phyloP scores from a whole-genome alignment of 768 basidiomycete genomes.

The Piloderma croceum region DNA sequence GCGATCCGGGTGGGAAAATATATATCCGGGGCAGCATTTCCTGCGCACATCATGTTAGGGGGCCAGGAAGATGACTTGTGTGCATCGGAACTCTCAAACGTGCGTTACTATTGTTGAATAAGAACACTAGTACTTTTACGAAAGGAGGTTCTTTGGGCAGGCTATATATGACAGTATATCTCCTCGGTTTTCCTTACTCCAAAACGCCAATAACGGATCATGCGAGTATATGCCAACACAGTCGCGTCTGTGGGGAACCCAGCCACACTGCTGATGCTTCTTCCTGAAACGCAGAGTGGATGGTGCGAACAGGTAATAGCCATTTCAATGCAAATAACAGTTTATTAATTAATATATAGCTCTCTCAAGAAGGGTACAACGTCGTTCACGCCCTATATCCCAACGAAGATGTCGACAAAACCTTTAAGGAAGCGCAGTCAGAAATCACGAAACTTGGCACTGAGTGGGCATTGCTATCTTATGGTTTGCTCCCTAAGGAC shows the following conservation, averaged over 20 bases:
- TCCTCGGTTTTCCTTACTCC: no score
- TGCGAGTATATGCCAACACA: constrained; percentile 17
- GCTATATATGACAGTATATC: no score
- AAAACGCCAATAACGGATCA: no score
- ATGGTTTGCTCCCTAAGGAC: constrained; percentile 23
- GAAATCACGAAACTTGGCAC: constrained; percentile 8
- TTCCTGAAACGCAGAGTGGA: constrained; percentile 25
- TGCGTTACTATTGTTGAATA: no score
- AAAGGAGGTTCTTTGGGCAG: no score
- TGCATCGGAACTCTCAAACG: no score
- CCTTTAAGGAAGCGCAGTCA: constrained; percentile 13
- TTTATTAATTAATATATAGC: constrained; percentile 14
- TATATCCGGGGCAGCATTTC: no score
- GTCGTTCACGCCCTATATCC: constrained; percentile 25
- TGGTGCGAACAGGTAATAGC: constrained; percentile 33
- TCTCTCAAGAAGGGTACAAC: constrained; percentile 37
- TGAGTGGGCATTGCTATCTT: constrained; percentile 27
- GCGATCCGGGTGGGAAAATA: no score
- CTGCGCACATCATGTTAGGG: no score
- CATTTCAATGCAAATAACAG: neutral
- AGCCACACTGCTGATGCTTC: constrained; percentile 25
- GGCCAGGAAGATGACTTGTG: no score
- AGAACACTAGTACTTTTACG: no score
- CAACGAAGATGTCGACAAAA: constrained; percentile 11
- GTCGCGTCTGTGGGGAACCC: constrained; percentile 26